Base-by-base conservation (phyloP, 2,329 filamentous ascomycete genomes). In the Xylariomycetidae sp. region DNA sequence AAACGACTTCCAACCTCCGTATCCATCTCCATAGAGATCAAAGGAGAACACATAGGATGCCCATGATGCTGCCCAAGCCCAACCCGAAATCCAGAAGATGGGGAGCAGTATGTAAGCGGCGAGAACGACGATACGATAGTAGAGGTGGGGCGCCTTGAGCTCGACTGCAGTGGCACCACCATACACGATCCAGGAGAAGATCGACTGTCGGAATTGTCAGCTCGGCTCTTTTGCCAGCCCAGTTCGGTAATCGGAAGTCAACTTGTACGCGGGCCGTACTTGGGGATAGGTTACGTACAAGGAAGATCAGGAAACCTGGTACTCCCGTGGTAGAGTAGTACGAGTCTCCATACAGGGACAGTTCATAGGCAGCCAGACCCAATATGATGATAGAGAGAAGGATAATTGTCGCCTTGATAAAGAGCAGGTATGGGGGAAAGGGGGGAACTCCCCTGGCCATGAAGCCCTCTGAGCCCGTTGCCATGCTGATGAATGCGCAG, bases 21-120 rank as follows among this genome's bases (percentile, higher is more conserved):
- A 35, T 4, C 31, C 31, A 0, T 48, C 33, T 28, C 49, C 50
- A 35, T 41, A 45, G 12, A 38, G 44, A 19, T 45, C 37, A 17
- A 46, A 45, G 4, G 45, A 44, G 25, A 56, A 43, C 18, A 50
- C 52, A 15, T 45, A 37, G 6, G 52, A 36, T 12, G 60, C 58
- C 46, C 52, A 50, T 13, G 55, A 57, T 8, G 60, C 59, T 5
- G 63, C 55, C 63, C 63, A 68, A 15, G 57, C 54, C 62, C 62
- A 67, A 6, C 48, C 59, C 0, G 54, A 44, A 7, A 70, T 53
- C 64, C 67, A 70, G 42, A 71, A 65, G 45, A 70, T 56, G 37
- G 56, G 38, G 33, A 40, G 47, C 27, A 68, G 44, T 29, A 54
- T 37, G 24, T 65, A 62, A 23, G 47, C 49, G 20, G 59, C 39